Base-by-base conservation (phyloP, 179 eudicot species). In the Actinidia polygama region DNA sequence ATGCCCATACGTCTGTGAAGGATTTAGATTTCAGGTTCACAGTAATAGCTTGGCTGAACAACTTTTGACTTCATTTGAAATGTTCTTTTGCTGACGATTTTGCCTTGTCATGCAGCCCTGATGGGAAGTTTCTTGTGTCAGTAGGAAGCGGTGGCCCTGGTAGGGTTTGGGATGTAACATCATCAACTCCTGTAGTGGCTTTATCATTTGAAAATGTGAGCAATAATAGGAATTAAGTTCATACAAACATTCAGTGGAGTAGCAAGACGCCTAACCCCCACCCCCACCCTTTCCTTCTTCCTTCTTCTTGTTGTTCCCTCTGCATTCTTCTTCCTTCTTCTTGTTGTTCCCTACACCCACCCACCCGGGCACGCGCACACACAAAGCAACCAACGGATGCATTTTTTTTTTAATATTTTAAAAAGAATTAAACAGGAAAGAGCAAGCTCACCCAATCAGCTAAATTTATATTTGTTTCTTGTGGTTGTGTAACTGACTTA, bases 81-180 rank as follows among this genome's bases (percentile, higher is more conserved):
- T 11, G 55, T 67, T 7, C 26, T 55, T 59, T 49, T 78, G 44
- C 30, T 54, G 71, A 73, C 51, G 6, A 7, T 44, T 51, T 62
- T 16, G 30, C 59, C 75, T 16, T 69, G 36, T 78, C 69, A 55
- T 91, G 94, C 93, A 96, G 99, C 82, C 87, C 90, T 57, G 98
- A 96, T 87, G 95, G 98, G 67, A 96, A 91, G 75, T 91, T 88
- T 88, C 95, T 96, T 77, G 98, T 88, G 24, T 92, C 93, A 85
- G 83, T 93, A 73, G 98, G 98, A 87, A 86, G 94, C 82, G 90
- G 94, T 83, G 94, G 98, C 83, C 95, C 97, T 85, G 93, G 93
- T 87, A 92, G 92, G 86, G 91, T 96, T 75, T 96, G 99, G 99
- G 92, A 96, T 86, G 89, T 96, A 49, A 71, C 90, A 73, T 86